Conservation (phyloP, 108 stramenopile species). For the Mediolabrus comicus region DNA sequence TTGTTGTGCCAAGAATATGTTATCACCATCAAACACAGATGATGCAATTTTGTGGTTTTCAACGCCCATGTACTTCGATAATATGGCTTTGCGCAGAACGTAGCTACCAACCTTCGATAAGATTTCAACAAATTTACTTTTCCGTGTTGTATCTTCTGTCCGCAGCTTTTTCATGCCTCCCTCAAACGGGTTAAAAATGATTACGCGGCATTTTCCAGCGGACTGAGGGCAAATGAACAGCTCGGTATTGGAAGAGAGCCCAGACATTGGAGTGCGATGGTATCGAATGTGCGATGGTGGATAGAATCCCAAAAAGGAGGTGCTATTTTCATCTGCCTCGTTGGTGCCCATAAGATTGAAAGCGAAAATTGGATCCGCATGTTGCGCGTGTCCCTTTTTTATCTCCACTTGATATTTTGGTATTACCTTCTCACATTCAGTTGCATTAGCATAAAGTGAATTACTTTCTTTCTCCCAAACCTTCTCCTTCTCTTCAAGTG, state of each 20-base stretch:
- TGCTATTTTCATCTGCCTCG: slow-evolving; percentile 6
- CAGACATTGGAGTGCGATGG: slow-evolving; percentile 9
- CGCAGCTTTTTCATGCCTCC: slow-evolving; percentile 16
- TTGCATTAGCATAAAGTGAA: background rate
- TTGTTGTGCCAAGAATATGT: slow-evolving; percentile 7
- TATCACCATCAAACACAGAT: slow-evolving; percentile 12
- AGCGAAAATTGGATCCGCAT: slow-evolving; percentile 6
- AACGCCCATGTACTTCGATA: slow-evolving; percentile 1
- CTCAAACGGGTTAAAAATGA: slow-evolving; percentile 19
- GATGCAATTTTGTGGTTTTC: slow-evolving; percentile 3
- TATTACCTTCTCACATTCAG: slow-evolving; percentile 2
- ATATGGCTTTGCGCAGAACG: background rate
- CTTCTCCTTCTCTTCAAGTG: slow-evolving; percentile 1
- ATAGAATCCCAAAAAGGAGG: slow-evolving; percentile 12
- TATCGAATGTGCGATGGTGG: slow-evolving; percentile 21
- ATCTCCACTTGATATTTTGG: slow-evolving; percentile 11
- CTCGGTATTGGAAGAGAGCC: slow-evolving; percentile 2
- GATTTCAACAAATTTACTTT: background rate
- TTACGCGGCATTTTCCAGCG: slow-evolving; percentile 19
- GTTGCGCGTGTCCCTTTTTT: background rate
- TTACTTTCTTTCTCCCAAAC: background rate
- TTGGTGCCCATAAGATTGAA: slow-evolving; percentile 5
- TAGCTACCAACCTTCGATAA: background rate
- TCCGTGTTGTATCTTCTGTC: background rate
- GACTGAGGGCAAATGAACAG: slow-evolving; percentile 21